These are phyloP conservation scores for Ensete ventricosum DNA, from an alignment of 176 grass and related monocot genomes.

Conservation along the genomic window DNA sequence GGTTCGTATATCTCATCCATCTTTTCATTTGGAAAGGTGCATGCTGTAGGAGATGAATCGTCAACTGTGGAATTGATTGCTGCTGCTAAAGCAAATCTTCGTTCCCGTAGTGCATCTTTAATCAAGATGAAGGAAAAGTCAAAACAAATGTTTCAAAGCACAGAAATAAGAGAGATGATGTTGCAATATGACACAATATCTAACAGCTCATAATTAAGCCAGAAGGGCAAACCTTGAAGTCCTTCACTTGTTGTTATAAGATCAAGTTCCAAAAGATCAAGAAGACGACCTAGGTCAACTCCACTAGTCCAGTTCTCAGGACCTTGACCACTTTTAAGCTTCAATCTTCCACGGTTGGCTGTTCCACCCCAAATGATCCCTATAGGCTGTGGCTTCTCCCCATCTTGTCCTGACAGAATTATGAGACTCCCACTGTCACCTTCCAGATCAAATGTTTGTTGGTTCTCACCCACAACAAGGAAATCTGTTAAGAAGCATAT, in stretches of 20 bases:
- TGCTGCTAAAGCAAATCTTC: conserved; percentile 50
- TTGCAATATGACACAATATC: conserved; percentile 7
- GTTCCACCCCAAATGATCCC: conserved; percentile 97
- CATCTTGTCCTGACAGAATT: conserved; percentile 58
- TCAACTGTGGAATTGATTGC: conserved; percentile 43
- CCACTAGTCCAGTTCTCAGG: conserved; percentile 95
- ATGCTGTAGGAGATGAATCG: conserved; percentile 42
- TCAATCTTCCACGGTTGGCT: conserved; percentile 82
- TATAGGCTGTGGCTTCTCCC: conserved; percentile 66
- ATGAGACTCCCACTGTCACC: conserved; percentile 92
- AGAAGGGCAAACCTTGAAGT: conserved; percentile 44
- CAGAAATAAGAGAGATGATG: background rate
- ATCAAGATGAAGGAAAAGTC: background rate
- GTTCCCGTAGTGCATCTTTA: conserved; percentile 80
- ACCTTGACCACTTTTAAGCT: conserved; percentile 71
- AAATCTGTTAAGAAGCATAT: conserved; percentile 97
- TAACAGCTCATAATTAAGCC: background rate
- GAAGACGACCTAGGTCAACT: conserved; percentile 88
- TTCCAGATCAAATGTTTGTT: conserved; percentile 91
- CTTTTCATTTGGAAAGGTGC: conserved; percentile 35
- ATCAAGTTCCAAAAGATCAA: conserved; percentile 87
- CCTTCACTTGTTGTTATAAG: conserved; percentile 62
- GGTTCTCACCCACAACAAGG: conserved; percentile 88
- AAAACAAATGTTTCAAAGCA: background rate
- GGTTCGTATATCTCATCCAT: conserved; percentile 59